These are phyloP conservation scores for Fusarium globosum DNA, from an alignment of 2,329 filamentous ascomycete genomes.

Conservation along the genomic window DNA sequence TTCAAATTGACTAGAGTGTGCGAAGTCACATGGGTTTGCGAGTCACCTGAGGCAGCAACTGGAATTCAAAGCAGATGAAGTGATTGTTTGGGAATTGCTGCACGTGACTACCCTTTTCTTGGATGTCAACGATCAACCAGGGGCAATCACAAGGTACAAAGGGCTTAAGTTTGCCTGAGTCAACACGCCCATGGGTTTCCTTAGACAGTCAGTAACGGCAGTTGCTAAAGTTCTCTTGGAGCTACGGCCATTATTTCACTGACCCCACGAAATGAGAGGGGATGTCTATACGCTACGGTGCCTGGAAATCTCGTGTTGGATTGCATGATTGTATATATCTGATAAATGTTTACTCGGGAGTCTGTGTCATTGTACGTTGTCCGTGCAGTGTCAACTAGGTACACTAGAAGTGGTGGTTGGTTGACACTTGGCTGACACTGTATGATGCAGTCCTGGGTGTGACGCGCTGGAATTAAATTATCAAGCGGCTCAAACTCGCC, in stretches of 20 bases:
- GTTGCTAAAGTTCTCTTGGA: not conserved
- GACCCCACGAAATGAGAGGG: not conserved
- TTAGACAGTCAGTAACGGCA: fast-evolving
- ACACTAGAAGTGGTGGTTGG: not conserved
- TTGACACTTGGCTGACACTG: not conserved
- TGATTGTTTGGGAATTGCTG: not conserved
- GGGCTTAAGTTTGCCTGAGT: not conserved
- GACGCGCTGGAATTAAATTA: not conserved
- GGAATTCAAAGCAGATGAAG: not conserved
- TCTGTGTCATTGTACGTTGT: not conserved
- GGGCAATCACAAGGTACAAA: not conserved
- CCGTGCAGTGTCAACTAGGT: not conserved
- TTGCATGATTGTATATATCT: too few relatives aligned
- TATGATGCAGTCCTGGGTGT: not conserved
- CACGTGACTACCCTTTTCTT: not conserved
- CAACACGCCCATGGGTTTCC: not conserved
- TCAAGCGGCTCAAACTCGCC: not conserved
- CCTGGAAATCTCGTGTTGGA: not conserved
- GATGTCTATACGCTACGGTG: too few relatives aligned
- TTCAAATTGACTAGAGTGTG: not conserved
- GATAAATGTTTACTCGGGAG: not conserved
- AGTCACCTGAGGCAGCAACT: not conserved
- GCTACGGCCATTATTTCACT: not conserved
- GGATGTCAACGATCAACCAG: not conserved
- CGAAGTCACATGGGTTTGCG: not conserved